These are phyloP conservation scores for Sporothrix schenckii DNA, from an alignment of 2,329 filamentous ascomycete genomes.

Conservation along the genomic window DNA sequence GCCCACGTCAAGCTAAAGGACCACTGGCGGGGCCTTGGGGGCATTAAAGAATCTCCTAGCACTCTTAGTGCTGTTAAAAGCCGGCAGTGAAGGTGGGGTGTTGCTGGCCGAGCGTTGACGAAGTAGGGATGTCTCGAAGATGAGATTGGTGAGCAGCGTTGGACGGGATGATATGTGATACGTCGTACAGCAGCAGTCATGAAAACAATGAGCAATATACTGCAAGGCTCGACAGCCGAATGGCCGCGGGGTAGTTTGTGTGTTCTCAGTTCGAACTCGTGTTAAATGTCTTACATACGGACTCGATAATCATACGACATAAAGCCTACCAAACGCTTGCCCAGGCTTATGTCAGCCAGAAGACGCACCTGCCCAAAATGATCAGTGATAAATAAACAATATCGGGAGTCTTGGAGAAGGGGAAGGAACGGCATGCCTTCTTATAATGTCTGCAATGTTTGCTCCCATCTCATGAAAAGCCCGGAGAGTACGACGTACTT, in stretches of 20 bases:
- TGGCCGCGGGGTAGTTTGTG: not conserved
- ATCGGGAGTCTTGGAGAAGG: no score
- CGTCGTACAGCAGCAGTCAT: not conserved
- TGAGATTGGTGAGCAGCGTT: not conserved
- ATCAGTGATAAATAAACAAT: no score
- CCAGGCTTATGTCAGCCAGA: conserved; percentile 10
- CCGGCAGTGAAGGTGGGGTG: not conserved
- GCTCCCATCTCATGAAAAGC: no score
- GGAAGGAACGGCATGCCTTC: no score
- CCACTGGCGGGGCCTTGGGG: not conserved
- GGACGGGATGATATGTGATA: not conserved
- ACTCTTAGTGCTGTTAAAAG: not conserved
- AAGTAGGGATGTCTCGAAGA: no score
- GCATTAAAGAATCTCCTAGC: conserved; percentile 7
- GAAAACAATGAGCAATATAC: not conserved
- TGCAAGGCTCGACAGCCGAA: not conserved
- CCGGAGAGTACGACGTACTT: not conserved
- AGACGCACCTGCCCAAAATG: conserved; percentile 1
- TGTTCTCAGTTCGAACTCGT: not conserved
- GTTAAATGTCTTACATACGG: not conserved
- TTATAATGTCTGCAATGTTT: no score
- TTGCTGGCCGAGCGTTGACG: not conserved
- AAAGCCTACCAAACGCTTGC: not conserved
- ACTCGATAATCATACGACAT: not conserved
- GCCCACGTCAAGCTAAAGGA: not conserved